Evolutionary conservation across 768 basidiomycete species (phyloP).

Genomic region (Suillus hirtellus): DNA sequence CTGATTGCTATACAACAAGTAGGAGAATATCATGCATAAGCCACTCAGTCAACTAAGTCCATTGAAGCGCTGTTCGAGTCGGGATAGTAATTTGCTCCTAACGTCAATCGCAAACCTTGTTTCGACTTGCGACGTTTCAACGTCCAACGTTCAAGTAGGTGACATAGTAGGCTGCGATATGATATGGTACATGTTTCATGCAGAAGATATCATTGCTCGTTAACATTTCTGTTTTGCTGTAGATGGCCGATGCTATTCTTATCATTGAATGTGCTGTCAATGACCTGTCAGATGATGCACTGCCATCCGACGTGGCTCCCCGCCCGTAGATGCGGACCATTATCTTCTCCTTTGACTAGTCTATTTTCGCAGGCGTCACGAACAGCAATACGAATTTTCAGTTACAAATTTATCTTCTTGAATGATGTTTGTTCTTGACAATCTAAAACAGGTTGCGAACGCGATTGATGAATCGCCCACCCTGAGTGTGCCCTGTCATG

Average conservation of each 20-base stretch:
- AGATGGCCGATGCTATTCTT: neutral
- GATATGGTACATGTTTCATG: neutral
- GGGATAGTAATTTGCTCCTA: no score
- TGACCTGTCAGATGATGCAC: neutral
- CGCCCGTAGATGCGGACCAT: no score
- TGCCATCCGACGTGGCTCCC: no score
- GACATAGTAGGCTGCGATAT: neutral
- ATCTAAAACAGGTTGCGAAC: neutral
- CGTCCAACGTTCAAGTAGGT: neutral
- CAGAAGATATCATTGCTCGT: neutral
- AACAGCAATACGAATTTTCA: neutral
- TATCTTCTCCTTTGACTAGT: no score
- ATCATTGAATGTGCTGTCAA: neutral
- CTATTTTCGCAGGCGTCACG: no score
- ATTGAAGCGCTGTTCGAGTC: no score
- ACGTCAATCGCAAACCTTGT: neutral
- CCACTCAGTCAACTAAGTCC: no score
- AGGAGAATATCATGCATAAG: no score
- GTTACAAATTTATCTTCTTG: neutral
- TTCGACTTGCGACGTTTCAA: neutral
- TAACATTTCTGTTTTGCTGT: neutral
- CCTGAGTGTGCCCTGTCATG: neutral
- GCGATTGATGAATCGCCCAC: no score
- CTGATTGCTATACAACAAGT: no score
- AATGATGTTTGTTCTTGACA: neutral